phyloP scores from a whole-genome alignment of 805 yeast species.

The Maudiozyma barnettii region DNA sequence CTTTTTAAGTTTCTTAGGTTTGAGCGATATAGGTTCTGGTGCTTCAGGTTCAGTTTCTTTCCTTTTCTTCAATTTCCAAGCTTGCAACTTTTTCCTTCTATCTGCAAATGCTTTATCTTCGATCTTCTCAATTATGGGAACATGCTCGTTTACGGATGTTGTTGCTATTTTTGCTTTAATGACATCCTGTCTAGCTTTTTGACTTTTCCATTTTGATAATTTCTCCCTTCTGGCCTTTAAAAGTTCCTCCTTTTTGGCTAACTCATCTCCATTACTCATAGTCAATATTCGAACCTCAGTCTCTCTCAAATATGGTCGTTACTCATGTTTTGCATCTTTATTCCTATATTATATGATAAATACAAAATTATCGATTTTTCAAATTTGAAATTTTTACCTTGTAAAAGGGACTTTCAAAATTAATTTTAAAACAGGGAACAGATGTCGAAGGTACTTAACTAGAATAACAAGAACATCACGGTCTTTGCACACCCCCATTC shows the following conservation, averaged over 20 bases:
- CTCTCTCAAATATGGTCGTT: too few species aligned
- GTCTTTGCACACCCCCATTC: too few species aligned
- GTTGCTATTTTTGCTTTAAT: constrained; percentile 10
- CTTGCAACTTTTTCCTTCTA: constrained; percentile 36
- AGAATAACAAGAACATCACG: too few species aligned
- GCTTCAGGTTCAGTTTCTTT: constrained; percentile 12
- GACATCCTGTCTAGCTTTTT: constrained; percentile 34
- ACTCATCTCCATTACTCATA: background rate
- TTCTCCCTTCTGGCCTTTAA: constrained; percentile 40
- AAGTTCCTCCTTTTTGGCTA: constrained; percentile 27
- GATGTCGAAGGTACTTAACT: too few species aligned
- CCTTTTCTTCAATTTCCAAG: constrained; percentile 41
- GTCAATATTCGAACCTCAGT: too few species aligned
- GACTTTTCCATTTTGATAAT: constrained; percentile 51
- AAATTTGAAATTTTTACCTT: background rate
- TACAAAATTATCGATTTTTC: too few species aligned
- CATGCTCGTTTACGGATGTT: background rate
- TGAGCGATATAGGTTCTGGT: background rate
- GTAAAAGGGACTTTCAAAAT: background rate
- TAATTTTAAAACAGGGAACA: background rate
- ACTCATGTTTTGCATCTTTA: too few species aligned
- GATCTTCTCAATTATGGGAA: background rate
- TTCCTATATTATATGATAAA: too few species aligned
- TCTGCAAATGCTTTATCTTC: constrained; percentile 10
- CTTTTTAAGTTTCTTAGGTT: constrained; percentile 1